phyloP scores from a whole-genome alignment of 805 yeast genomes.

The Candida rishiriensis region DNA sequence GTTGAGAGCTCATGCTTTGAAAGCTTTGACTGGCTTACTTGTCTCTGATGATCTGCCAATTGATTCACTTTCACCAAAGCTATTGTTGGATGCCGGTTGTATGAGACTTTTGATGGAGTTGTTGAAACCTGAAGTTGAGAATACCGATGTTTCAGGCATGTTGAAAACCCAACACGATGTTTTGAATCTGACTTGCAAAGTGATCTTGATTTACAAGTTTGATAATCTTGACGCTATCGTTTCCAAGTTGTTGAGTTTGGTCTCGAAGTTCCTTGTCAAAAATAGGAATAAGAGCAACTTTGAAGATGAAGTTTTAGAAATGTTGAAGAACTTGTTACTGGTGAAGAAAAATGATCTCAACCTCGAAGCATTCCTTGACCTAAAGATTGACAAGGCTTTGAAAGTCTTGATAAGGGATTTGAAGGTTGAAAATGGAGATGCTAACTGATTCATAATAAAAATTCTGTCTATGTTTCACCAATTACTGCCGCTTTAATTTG shows the following conservation, averaged over 20 bases:
- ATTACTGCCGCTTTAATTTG: no score
- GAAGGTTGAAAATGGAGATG: not conserved
- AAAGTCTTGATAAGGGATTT: constrained; percentile 17
- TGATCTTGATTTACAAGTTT: constrained; percentile 31
- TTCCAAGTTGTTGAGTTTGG: constrained; percentile 23
- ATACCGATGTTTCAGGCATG: constrained; percentile 61
- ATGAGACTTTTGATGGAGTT: constrained; percentile 68
- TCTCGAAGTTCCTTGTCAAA: constrained; percentile 23
- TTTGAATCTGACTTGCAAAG: constrained; percentile 60
- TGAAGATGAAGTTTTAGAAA: constrained; percentile 31
- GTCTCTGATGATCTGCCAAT: constrained; percentile 36
- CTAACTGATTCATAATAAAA: not conserved
- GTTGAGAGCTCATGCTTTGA: constrained; percentile 61
- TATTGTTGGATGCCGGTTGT: constrained; percentile 68
- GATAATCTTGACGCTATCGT: constrained; percentile 21
- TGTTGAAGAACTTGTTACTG: constrained; percentile 29
- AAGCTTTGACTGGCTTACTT: constrained; percentile 50
- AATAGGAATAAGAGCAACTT: constrained; percentile 20
- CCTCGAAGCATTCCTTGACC: constrained; percentile 16
- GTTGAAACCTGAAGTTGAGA: constrained; percentile 57
- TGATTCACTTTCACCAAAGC: constrained; percentile 38
- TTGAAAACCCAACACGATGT: constrained; percentile 62
- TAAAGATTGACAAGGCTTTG: constrained; percentile 24
- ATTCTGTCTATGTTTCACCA: not conserved
- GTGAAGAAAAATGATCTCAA: constrained; percentile 25